These are phyloP conservation scores for Apium graveolens DNA, from an alignment of 129 eudicot species.

Conservation along the genomic window DNA sequence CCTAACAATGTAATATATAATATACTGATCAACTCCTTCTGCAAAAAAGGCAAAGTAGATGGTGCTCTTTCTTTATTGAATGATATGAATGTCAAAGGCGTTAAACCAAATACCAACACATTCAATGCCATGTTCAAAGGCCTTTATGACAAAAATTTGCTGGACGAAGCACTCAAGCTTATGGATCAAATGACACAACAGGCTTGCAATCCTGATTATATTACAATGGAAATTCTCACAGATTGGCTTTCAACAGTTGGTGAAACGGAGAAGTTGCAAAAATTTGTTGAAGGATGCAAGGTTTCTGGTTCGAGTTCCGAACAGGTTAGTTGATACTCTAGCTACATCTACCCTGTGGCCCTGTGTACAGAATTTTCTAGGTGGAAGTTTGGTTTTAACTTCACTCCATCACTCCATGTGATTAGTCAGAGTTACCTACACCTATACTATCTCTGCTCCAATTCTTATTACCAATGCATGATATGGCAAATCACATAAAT, in stretches of 20 bases:
- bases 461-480: neutral
- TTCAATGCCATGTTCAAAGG: slow-evolving; percentile 80
- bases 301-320: slow-evolving; percentile 30
- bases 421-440: neutral
- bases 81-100: slow-evolving; percentile 50
- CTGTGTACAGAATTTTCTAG: neutral
- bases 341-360: neutral
- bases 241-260: slow-evolving; percentile 73
- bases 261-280: slow-evolving; percentile 42
- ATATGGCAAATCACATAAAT: neutral
- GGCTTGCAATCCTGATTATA: slow-evolving; percentile 65
- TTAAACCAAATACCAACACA: slow-evolving; percentile 57
- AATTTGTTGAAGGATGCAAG: slow-evolving; percentile 46
- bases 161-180: slow-evolving; percentile 41
- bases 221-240: slow-evolving; percentile 69
- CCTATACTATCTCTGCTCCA: neutral
- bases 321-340: neutral
- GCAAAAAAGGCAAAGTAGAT: slow-evolving; percentile 50
- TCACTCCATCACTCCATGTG: neutral
- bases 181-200: slow-evolving; percentile 71
- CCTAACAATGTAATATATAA: slow-evolving; percentile 74
- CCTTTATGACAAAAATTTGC: slow-evolving; percentile 44
- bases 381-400: neutral
- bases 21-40: slow-evolving; percentile 50
- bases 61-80: slow-evolving; percentile 56